phyloP scores from a whole-genome alignment of 805 yeast species.

The Starmerella apis region DNA sequence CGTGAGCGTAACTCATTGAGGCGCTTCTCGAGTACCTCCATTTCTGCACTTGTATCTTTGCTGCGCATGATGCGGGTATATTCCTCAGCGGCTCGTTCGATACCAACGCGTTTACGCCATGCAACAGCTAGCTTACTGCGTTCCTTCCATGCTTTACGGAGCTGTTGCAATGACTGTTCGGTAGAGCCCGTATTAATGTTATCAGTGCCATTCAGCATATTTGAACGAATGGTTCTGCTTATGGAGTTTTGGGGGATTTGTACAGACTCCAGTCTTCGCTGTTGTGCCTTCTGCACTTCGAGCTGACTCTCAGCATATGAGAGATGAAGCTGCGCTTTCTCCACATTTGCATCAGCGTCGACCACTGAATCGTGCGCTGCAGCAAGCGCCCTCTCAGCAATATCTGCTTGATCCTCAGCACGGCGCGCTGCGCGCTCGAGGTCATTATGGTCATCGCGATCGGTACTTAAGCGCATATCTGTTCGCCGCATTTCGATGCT shows the following conservation, averaged over 20 bases:
- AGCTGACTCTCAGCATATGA: not conserved
- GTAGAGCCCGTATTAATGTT: not conserved
- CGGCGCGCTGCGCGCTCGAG: constrained; percentile 7
- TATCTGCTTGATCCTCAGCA: constrained; percentile 10
- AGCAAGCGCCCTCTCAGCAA: constrained; percentile 4
- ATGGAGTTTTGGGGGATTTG: not conserved
- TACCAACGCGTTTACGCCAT: not conserved
- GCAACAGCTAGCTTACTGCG: not conserved
- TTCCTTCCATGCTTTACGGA: not conserved
- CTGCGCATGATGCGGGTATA: not conserved
- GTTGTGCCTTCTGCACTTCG: constrained; percentile 4
- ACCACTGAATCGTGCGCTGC: constrained; percentile 8
- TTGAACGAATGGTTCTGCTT: not conserved
- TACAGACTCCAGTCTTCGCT: not conserved
- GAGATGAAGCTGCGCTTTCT: not conserved
- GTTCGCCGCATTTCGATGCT: constrained; percentile 47
- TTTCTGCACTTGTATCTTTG: not conserved
- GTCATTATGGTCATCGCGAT: constrained; percentile 6
- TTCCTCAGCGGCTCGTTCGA: not conserved
- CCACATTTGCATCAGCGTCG: constrained; percentile 14
- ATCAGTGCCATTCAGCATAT: not conserved
- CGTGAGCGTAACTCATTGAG: not conserved
- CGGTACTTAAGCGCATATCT: constrained; percentile 2
- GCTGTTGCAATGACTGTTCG: not conserved
- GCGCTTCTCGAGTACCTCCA: not conserved